Evolutionary conservation across 768 basidiomycete species (phyloP), one percentile per base, ranked within the genome.

Genomic region (Boletellus emodensis): DNA sequence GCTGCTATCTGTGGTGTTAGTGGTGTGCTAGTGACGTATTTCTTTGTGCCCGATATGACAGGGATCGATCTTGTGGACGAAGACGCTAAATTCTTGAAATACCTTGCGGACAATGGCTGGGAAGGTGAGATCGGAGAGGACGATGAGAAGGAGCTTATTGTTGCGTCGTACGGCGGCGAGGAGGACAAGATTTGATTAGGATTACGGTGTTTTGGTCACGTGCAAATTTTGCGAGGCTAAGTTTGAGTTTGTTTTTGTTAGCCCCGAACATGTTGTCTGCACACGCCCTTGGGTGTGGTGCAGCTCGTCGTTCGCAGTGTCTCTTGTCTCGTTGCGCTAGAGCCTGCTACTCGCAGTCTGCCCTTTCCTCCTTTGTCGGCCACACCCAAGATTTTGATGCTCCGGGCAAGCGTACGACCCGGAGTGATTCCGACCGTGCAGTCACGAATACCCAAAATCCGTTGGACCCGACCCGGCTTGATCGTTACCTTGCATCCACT

Each of bases 21-120:
- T 9, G 85, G 85, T 18, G 78, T 87, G 46, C 43, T 84, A 18
- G 74, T 85, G 47, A 82, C 85, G 4, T 86, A 80, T 59, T 80
- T 85, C 65, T 84, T 81, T 63, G 76, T 85, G 3, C 81, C 83
- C 26, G 82, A 84, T 58, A 80, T 81, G 77, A 84, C 82, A 18
- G 80, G 81, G 1, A 71, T 79, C 3, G 85, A 87, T 61, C 74
- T 87, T 10, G 79, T 76, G 3, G 81, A 82, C 9, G 85, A 85
- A 60, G 85, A 87, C 58, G 72, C 67, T 17, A 78, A 74, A 46
- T 87, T 86, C 62, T 71, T 81, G 67, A 63, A 72, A 51, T 87
- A 80, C 63, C 69, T 87, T 33, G 65, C 71, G 4, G 79, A 75
- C 3, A 80, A 85, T 59, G 85, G 84, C 13, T 87, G 85, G 84